Percentiles rank a stretch among this genome's conserved stretches.
Conservation (phyloP, 768 basidiomycete species). For the Rickenella mellea region DNA sequence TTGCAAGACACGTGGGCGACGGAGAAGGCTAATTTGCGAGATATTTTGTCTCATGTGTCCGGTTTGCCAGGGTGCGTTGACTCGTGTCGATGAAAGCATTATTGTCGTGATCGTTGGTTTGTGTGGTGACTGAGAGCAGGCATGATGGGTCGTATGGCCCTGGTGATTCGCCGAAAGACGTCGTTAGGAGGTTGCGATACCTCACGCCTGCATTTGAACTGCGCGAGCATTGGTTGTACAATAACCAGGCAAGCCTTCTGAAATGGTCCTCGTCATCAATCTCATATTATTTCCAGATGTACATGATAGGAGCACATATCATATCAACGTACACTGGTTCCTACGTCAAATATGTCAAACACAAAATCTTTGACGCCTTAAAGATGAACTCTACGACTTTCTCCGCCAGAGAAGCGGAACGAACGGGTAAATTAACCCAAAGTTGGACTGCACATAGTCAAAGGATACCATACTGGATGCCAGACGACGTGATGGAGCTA, state of each 20-base stretch:
- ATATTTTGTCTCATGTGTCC: slow-evolving; percentile 30
- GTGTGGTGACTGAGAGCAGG: slow-evolving; percentile 11
- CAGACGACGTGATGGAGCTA: slow-evolving; percentile 14
- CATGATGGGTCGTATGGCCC: slow-evolving; percentile 24
- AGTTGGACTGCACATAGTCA: slow-evolving; percentile 22
- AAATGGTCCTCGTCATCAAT: not conserved
- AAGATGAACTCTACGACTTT: slow-evolving; percentile 32
- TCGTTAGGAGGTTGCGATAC: slow-evolving; percentile 17
- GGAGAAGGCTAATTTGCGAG: slow-evolving; percentile 24
- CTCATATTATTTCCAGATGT: slow-evolving; percentile 24
- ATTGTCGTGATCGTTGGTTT: not conserved
- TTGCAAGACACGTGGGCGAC: slow-evolving; percentile 31
- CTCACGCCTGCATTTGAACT: slow-evolving; percentile 24
- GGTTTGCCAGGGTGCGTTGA: slow-evolving; percentile 27
- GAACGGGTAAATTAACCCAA: slow-evolving; percentile 22
- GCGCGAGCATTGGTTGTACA: slow-evolving; percentile 28
- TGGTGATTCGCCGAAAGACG: slow-evolving; percentile 18
- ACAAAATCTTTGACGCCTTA: slow-evolving; percentile 30
- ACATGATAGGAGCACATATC: slow-evolving; percentile 23
- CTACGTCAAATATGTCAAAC: slow-evolving; percentile 30
- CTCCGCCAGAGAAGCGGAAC: slow-evolving; percentile 22
- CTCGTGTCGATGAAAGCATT: not conserved
- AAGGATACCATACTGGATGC: slow-evolving; percentile 22
- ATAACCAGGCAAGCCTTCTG: slow-evolving; percentile 21
- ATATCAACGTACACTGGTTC: slow-evolving; percentile 22